Evolutionary conservation across 495 filamentous ascomycete species (phyloP), one percentile per base, ranked within the genome.

Genomic region (Saxophila tyrrhenica): DNA sequence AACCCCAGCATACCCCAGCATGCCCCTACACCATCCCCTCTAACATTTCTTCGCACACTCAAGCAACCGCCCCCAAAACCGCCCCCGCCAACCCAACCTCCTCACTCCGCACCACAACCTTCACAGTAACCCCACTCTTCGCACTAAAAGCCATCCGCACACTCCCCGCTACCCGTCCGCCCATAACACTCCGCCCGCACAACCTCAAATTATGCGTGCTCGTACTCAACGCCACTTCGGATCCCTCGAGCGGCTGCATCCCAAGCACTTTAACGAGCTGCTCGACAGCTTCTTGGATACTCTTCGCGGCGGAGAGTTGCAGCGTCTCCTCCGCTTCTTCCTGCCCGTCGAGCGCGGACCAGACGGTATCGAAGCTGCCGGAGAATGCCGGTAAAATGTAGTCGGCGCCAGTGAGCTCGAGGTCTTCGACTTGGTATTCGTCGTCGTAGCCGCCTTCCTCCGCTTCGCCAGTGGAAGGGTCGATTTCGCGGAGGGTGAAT

Each of bases 401-500:
- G 67, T 98, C 94, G 61, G 86, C 89, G 55, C 90, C 91, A 25
- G 78, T 78, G 50, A 98, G 78, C 47, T 97, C 94, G 51, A 98
- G 80, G 64, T 96, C 91, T 54, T 92, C 87, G 53, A 96, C 88
- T 70, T 95, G 85, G 67, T 98, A 98, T 70, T 98, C 92, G 62
- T 98, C 92, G 21, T 96, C 90, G 62, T 96, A 97, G 35, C 94
- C 92, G 42, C 67, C 75, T 15, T 95, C 89, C 64, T 98, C 94
- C 1, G 94, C 87, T 67, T 96, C 88, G 58, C 82, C 80, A 21
- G 89, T 95, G n/a, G 84, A 84, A 3, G 92, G 92, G 62, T 98
- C 92, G 49, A 98, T 94, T 70, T 98, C 92, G 68, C 95, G 95
- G 73, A 84, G 91, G 21, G 89, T 96, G 66, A 98, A 98, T 69